A percentile compares a stretch with the other conserved stretches of the same genome.
Evolutionary conservation across 2,329 filamentous ascomycete genomes (phyloP).

Genomic region (Scytalidium sp.): DNA sequence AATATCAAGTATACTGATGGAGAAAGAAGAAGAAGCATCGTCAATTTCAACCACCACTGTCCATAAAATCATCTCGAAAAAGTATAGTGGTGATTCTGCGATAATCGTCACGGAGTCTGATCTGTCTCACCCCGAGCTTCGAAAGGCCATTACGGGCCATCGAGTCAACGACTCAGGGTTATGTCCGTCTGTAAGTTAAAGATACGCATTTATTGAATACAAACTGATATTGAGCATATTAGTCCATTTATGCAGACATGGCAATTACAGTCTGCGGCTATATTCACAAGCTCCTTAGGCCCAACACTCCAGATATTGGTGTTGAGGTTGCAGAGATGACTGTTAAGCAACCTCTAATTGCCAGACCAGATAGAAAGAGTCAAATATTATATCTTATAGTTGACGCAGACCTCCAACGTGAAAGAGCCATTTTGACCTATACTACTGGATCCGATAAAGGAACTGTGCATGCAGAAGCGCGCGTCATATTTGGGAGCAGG

Average conservation of each 20-base stretch:
- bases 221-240: slow-evolving; percentile 4
- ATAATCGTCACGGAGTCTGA: slow-evolving; percentile 53
- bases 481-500: slow-evolving; percentile 58
- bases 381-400: slow-evolving; percentile 62
- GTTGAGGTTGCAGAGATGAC: slow-evolving; percentile 66
- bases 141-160: slow-evolving; percentile 53
- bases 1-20: slow-evolving; percentile 21
- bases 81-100: slow-evolving; percentile 48
- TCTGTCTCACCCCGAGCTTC: slow-evolving; percentile 50
- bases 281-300: slow-evolving; percentile 60
- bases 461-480: slow-evolving; percentile 58
- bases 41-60: slow-evolving; percentile 55
- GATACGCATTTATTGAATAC: neutral
- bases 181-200: slow-evolving; percentile 47
- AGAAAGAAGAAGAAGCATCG: slow-evolving; percentile 27
- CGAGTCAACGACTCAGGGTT: slow-evolving; percentile 56
- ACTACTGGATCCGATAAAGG: slow-evolving; percentile 57
- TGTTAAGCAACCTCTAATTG: slow-evolving; percentile 68
- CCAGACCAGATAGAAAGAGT: slow-evolving; percentile 36
- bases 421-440: slow-evolving; percentile 54
- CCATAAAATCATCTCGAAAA: slow-evolving; percentile 51
- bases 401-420: slow-evolving; percentile 54
- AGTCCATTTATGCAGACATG: slow-evolving; percentile 54
- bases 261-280: slow-evolving; percentile 65
- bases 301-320: slow-evolving; percentile 52